Percentiles rank a stretch among this genome's conserved stretches.
These are phyloP conservation scores for Hanseniaspora guilliermondii DNA, from an alignment of 805 yeast species.

Conservation along the genomic window DNA sequence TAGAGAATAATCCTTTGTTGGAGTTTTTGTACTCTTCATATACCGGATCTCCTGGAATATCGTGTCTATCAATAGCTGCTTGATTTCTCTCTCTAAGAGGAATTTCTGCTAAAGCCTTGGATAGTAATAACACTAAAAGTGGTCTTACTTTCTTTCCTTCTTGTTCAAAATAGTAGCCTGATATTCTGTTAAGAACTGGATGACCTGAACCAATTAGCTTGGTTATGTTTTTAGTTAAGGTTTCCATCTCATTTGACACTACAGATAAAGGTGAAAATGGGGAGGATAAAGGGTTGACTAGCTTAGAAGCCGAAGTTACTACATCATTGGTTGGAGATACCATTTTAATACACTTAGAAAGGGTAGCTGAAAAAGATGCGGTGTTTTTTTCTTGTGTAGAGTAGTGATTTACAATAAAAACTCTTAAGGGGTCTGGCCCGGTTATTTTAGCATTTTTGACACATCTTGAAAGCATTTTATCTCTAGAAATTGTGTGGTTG, in stretches of 20 bases:
- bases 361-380: not conserved
- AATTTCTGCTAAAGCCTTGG: slow-evolving; percentile 67
- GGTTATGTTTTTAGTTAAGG: slow-evolving; percentile 76
- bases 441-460: not conserved
- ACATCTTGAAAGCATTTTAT: not conserved
- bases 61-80: slow-evolving; percentile 46
- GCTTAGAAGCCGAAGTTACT: slow-evolving; percentile 55
- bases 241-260: slow-evolving; percentile 87
- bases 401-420: not conserved
- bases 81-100: slow-evolving; percentile 59
- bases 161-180: slow-evolving; percentile 89
- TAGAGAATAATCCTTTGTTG: slow-evolving; percentile 38
- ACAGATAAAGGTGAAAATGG: slow-evolving; percentile 76
- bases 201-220: slow-evolving; percentile 82
- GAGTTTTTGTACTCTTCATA: slow-evolving; percentile 36
- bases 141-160: slow-evolving; percentile 96
- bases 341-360: slow-evolving; percentile 6
- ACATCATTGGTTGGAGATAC: slow-evolving; percentile 29
- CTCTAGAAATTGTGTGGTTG: too few relatives aligned
- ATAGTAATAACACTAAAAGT: slow-evolving; percentile 65
- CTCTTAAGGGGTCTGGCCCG: not conserved
- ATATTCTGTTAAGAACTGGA: slow-evolving; percentile 80
- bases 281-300: slow-evolving; percentile 51
- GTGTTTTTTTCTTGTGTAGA: not conserved
- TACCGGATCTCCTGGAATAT: slow-evolving; percentile 55